Base-by-base conservation (phyloP, 768 basidiomycete species). In the Galerina sulciceps region DNA sequence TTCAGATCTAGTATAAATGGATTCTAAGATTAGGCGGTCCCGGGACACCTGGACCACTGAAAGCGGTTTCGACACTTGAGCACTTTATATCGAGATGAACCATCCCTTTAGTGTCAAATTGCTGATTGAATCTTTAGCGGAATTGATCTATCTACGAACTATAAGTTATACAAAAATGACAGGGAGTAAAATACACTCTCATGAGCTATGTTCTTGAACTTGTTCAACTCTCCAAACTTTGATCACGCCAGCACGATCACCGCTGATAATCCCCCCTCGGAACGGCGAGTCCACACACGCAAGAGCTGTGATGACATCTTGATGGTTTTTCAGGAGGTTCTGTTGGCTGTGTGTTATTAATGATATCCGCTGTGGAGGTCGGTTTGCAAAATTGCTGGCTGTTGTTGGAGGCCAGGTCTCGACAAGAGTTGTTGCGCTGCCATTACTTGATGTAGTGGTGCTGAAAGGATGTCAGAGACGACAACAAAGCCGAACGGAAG, bases 221-320 rank as follows among this genome's bases (percentile, higher is more conserved):
- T 76, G 67, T 18, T 92, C 91, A 18, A 91, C 83, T 57, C 88
- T 81, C 90, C 91, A 99, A 0, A 97, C 90, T 71, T 97, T 98
- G 63, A 99, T 82, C 17, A 88, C 87, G 3, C 97, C 97, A 18
- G 89, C 82, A 46, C 93, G 81, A 71, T 99, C 96, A 1, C 91
- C 96, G 61, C 90, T 94, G n/a, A 98, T 84, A 45, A 97, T 83
- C 1, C 94, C 92, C 22, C 94, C 94, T 54, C 92, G 84, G 75
- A 98, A 98, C 1, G 96, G 94, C 0, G 95, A 89, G 62, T 97
- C 94, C 53, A 99, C 87, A 62, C 90, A 91, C 0, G 86, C 87
- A 36, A 99, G 73, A 1, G 91, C 87, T 5, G 91, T 94, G 17
- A 99, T 85, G 2, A 94, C 86, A 68, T 99, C 96, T 64, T 94